Evolutionary conservation across 2,329 filamentous ascomycete genomes (phyloP), one percentile per base, ranked within the genome.

Genomic region (Cercospora sojina): DNA sequence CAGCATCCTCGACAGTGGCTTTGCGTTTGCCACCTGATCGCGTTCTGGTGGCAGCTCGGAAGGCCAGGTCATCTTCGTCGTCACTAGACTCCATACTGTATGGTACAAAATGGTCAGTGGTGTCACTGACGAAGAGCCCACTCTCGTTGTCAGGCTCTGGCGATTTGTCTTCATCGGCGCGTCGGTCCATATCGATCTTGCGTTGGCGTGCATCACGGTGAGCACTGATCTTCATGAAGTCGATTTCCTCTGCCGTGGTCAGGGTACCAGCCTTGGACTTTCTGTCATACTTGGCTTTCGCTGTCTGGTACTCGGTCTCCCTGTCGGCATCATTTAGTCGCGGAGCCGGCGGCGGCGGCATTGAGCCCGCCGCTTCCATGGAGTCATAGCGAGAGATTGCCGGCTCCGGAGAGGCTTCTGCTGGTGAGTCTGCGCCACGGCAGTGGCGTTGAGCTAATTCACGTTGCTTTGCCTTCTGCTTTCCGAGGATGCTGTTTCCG

Each of bases 161-260:
- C n/a, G 65, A 59, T 3, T 60, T 62, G 6, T 51, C 56, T 10
- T 60, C 59, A 10, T 73, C 71, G 4, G 55, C 55, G 2, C 47
- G 62, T 69, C 32, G 56, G n/a, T 73, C 72, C 3, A 66, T 67
- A 7, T 65, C 51, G 10, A 60, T 16, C 63, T 72, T 72, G 2
- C 70, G 35, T 2, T 66, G 64, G 5, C 71, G 38, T 12, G 60
- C 63, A 18, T 67, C 51, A 29, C 74, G 69, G n/a, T 64, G 65
- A 12, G 64, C 64, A 25, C 72, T 62, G 1, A 62, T 31, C 38
- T 65, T 70, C 38, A 75, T 64, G 59, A 67, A 75, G 2, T 68
- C 64, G 29, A 74, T 68, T 16, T 77, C 73, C 3, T 73, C 70
- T 18, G 67, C 55, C 9, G 66, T 56, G 2, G 55, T 63, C 12